Conservation (phyloP, 805 yeast genomes). For the Pichia ethanolica region DNA sequence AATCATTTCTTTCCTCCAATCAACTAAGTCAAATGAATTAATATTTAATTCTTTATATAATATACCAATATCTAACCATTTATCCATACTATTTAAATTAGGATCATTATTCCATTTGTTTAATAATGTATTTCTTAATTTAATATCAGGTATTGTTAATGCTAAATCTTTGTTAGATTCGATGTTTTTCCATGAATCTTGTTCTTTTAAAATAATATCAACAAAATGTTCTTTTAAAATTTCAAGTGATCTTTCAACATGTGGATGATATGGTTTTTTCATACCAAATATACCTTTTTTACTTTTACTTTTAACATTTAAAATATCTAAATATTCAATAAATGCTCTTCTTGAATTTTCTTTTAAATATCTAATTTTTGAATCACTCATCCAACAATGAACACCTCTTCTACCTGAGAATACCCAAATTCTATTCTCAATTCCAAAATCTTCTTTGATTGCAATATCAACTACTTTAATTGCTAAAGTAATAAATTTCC, state of each 20-base stretch:
- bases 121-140: constrained; percentile 43
- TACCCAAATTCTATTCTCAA: constrained; percentile 82
- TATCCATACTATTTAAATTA: constrained; percentile 46
- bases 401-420: constrained; percentile 98
- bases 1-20: constrained; percentile 76
- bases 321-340: constrained; percentile 75
- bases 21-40: constrained; percentile 38
- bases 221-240: constrained; percentile 57
- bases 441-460: constrained; percentile 83
- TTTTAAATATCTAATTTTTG: constrained; percentile 64
- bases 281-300: constrained; percentile 42
- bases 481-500: constrained; percentile 88
- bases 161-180: constrained; percentile 49
- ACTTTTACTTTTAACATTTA: constrained; percentile 45
- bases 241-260: constrained; percentile 66
- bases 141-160: constrained; percentile 55
- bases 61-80: constrained; percentile 73
- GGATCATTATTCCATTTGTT: constrained; percentile 53
- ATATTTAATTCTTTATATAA: constrained; percentile 34
- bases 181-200: constrained; percentile 74
- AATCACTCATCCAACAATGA: constrained; percentile 95
- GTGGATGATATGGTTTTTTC: constrained; percentile 86
- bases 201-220: constrained; percentile 63
- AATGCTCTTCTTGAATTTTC: constrained; percentile 72
- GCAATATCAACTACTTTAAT: constrained; percentile 66